Evolutionary conservation across 2,329 filamentous ascomycete species (phyloP).

Genomic region (Nigrospora oryzae): DNA sequence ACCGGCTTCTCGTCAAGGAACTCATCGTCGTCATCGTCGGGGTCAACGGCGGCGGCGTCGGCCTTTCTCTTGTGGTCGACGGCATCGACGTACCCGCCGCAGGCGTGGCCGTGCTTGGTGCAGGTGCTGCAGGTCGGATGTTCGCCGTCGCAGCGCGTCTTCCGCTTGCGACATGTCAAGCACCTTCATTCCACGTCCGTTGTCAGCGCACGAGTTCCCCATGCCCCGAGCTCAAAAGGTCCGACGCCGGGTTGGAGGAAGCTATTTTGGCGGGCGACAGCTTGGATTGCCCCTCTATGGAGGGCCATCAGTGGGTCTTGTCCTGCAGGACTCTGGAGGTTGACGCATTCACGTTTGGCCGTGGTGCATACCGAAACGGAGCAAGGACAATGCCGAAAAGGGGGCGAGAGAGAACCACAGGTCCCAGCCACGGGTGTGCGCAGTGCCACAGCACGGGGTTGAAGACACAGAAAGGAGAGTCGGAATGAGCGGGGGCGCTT

Average conservation of each 20-base stretch:
- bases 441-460: not conserved
- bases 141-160: slow-evolving; percentile 68
- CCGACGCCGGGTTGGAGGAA: no score
- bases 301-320: slow-evolving; percentile 1
- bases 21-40: slow-evolving; percentile 22
- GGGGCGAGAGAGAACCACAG: not conserved
- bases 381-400: not conserved
- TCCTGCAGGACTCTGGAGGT: not conserved
- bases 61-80: slow-evolving; percentile 33
- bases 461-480: slow-evolving; percentile 3
- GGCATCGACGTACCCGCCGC: slow-evolving; percentile 56
- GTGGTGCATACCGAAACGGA: not conserved
- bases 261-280: no score
- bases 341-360: not conserved
- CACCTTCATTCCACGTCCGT: slow-evolving; percentile 36
- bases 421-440: not conserved
- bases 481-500: slow-evolving; percentile 26
- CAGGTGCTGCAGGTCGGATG: slow-evolving; percentile 66
- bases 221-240: not conserved
- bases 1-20: not conserved
- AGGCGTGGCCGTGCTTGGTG: slow-evolving; percentile 60
- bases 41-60: slow-evolving; percentile 6
- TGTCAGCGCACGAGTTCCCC: slow-evolving; percentile 10
- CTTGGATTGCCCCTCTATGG: not conserved
- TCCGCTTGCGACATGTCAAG: slow-evolving; percentile 66